These are phyloP conservation scores for Thoreauomyces humboldtii DNA, from an alignment of 192 early-diverging fungal genomes.

Conservation along the genomic window DNA sequence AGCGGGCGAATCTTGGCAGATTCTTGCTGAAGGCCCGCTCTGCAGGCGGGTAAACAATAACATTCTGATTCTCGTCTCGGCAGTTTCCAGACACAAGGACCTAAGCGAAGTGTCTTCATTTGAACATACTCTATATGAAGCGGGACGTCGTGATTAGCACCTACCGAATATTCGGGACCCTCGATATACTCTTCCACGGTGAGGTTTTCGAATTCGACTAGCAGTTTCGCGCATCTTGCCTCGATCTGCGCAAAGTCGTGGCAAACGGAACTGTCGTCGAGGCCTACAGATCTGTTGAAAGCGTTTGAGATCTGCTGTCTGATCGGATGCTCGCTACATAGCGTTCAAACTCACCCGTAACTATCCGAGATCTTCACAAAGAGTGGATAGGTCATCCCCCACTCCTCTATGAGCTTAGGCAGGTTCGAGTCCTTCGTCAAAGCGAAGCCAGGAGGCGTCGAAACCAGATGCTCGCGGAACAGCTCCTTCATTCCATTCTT, in stretches of 20 bases:
- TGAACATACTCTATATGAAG: background rate
- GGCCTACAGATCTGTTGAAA: conserved; percentile 24
- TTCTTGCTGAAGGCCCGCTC: conserved; percentile 42
- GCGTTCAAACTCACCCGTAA: conserved; percentile 26
- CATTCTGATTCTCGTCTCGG: conserved; percentile 27
- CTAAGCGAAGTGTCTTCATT: background rate
- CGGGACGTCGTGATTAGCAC: background rate
- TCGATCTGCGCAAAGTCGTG: conserved; percentile 31
- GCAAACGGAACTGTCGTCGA: conserved; percentile 37
- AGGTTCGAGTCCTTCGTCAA: conserved; percentile 25
- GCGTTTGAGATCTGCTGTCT: background rate
- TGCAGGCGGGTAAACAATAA: conserved; percentile 38
- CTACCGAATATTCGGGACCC: conserved; percentile 41
- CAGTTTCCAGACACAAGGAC: conserved; percentile 40
- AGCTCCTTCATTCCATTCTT: conserved; percentile 44
- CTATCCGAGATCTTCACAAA: conserved; percentile 40
- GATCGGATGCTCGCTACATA: background rate
- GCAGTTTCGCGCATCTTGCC: conserved; percentile 18
- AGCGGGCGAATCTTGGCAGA: conserved; percentile 33
- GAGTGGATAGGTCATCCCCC: conserved; percentile 40
- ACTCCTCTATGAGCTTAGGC: conserved; percentile 16
- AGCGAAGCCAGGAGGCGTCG: conserved; percentile 36
- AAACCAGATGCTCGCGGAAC: conserved; percentile 36
- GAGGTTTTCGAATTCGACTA: conserved; percentile 34
- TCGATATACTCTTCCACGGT: conserved; percentile 43